Conservation (phyloP, 345 rosid species). For the Eucalyptus cloeziana region DNA sequence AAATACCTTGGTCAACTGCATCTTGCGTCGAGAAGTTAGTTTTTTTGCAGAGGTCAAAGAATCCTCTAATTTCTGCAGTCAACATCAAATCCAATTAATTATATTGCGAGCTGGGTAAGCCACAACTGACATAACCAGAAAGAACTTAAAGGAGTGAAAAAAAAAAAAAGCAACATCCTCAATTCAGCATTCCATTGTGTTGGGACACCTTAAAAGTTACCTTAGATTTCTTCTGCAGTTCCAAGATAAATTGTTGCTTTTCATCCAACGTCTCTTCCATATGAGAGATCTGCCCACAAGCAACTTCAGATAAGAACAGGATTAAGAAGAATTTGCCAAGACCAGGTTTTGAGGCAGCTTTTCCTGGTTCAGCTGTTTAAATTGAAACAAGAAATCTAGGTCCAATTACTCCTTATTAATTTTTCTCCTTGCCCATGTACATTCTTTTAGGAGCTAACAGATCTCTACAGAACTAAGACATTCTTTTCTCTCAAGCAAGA, state of each 20-base stretch:
- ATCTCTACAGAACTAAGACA: neutral
- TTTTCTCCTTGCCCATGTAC: neutral
- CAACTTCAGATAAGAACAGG: neutral
- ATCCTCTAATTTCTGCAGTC: slow-evolving; percentile 64
- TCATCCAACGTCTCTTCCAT: slow-evolving; percentile 39
- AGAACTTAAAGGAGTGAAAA: neutral
- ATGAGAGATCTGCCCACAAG: slow-evolving; percentile 26
- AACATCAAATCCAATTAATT: neutral
- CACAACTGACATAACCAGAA: neutral
- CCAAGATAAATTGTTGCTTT: slow-evolving; percentile 30
- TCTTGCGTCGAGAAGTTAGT: slow-evolving; percentile 40
- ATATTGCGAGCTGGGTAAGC: neutral
- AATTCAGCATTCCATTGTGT: neutral
- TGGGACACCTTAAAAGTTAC: slow-evolving; percentile 11
- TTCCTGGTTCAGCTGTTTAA: neutral
- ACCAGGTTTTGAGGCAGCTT: neutral
- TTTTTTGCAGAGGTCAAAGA: slow-evolving; percentile 51
- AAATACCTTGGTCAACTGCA: slow-evolving; percentile 57
- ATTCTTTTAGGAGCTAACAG: neutral
- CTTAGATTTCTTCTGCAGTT: slow-evolving; percentile 54
- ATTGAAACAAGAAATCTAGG: neutral
- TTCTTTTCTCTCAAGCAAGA: neutral
- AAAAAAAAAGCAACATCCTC: neutral
- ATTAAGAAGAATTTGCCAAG: neutral
- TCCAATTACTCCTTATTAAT: neutral